These are phyloP conservation scores for Coffea eugenioides DNA, from an alignment of 257 asterid genomes.

Conservation along the genomic window DNA sequence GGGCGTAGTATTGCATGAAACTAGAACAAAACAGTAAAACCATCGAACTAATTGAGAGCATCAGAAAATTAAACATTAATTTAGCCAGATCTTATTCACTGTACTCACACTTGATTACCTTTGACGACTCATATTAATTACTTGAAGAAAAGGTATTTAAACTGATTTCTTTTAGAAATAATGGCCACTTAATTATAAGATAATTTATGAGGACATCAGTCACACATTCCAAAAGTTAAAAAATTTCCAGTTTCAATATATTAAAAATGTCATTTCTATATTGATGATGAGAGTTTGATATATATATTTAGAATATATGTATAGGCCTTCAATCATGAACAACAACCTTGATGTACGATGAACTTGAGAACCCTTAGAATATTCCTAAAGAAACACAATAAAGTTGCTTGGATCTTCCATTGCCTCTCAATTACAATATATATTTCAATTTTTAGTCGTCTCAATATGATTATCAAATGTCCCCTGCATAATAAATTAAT, in stretches of 20 bases:
- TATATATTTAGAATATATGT: background rate
- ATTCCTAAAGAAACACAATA: background rate
- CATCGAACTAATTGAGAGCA: background rate
- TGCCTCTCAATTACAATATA: no score
- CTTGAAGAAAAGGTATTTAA: background rate
- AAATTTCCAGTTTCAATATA: background rate
- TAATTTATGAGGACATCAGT: background rate
- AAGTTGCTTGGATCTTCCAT: slow-evolving; percentile 6
- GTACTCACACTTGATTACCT: background rate
- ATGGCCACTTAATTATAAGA: background rate
- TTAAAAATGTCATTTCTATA: background rate
- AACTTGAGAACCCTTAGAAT: background rate
- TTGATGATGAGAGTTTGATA: background rate
- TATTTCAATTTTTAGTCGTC: background rate
- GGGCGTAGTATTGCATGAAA: no score
- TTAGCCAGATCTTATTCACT: background rate
- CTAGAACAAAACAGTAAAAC: no score
- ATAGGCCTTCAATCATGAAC: background rate
- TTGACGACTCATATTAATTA: background rate
- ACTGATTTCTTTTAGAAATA: background rate
- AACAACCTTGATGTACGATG: background rate
- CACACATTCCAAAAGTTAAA: background rate
- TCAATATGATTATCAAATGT: background rate
- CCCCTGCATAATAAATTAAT: background rate
- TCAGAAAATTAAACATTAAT: background rate